phyloP scores from a whole-genome alignment of 495 filamentous ascomycete species.

The Aspergillus homomorphus region DNA sequence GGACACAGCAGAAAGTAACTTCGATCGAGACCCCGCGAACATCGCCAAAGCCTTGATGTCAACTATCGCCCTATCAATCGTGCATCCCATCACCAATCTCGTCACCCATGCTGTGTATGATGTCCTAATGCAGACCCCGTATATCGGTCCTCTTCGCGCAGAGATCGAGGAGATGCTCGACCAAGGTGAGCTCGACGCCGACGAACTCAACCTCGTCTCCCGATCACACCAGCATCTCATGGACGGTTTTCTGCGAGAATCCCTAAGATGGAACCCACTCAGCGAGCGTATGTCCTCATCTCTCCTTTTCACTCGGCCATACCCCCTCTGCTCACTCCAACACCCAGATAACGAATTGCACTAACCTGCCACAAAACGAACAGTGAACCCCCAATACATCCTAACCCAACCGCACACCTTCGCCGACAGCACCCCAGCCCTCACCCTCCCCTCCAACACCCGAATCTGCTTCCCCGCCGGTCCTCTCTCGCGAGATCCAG shows the following conservation, averaged over 20 bases:
- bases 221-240: constrained; percentile 21
- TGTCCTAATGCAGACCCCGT: constrained; percentile 29
- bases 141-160: constrained; percentile 26
- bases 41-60: constrained; percentile 30
- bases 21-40: constrained; percentile 22
- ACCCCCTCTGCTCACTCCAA: not conserved
- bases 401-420: constrained; percentile 9
- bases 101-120: constrained; percentile 37
- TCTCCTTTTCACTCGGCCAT: not conserved
- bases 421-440: constrained; percentile 18
- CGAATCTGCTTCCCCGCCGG: constrained; percentile 37
- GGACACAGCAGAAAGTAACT: constrained; percentile 27
- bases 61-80: constrained; percentile 29
- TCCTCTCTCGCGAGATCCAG: constrained; percentile 31
- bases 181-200: constrained; percentile 21
- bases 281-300: constrained; percentile 26
- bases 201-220: constrained; percentile 19
- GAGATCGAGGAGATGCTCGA: constrained; percentile 27
- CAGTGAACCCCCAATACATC: not conserved
- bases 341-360: not conserved
- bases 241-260: constrained; percentile 41
- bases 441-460: not conserved
- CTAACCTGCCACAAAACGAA: not conserved
- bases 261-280: constrained; percentile 33
- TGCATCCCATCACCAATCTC: constrained; percentile 34